A percentile compares a stretch with the other conserved stretches of the same genome.
Evolutionary conservation across 2,329 filamentous ascomycete genomes (phyloP).

Genomic region (Gaeumannomyces tritici): DNA sequence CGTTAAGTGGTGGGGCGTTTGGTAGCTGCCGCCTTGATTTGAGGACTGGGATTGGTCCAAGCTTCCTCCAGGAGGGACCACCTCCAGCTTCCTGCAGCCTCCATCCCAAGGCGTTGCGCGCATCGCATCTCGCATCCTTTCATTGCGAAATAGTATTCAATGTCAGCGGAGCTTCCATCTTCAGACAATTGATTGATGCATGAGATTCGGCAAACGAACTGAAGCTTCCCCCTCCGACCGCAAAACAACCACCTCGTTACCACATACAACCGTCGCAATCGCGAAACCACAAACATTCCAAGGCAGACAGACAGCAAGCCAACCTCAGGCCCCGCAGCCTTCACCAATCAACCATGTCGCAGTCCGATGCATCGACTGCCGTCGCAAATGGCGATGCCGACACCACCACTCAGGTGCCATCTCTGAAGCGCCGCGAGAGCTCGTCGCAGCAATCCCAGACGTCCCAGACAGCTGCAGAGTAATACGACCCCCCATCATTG

Average conservation of each 20-base stretch:
- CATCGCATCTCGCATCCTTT: neutral
- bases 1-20: neutral
- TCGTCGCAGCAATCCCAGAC: conserved; percentile 52
- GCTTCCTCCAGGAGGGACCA: neutral
- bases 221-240: too few relatives aligned
- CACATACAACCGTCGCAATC: too few relatives aligned
- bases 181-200: too few relatives aligned
- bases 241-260: too few relatives aligned
- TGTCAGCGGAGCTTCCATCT: neutral
- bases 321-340: neutral
- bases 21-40: neutral
- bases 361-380: conserved; percentile 7
- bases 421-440: conserved; percentile 41
- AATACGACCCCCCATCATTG: conserved; percentile 12
- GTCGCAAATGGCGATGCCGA: conserved; percentile 27
- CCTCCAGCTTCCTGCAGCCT: too few relatives aligned
- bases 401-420: conserved; percentile 28
- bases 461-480: conserved; percentile 68
- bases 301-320: neutral
- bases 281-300: too few relatives aligned
- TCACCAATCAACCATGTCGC: conserved; percentile 1
- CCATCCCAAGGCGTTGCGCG: neutral
- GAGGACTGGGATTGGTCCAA: conserved; percentile 1
- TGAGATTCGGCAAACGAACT: too few relatives aligned
- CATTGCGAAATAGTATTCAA: too few relatives aligned